phyloP scores from a whole-genome alignment of 768 basidiomycete genomes.

The Lyophyllum atratum region DNA sequence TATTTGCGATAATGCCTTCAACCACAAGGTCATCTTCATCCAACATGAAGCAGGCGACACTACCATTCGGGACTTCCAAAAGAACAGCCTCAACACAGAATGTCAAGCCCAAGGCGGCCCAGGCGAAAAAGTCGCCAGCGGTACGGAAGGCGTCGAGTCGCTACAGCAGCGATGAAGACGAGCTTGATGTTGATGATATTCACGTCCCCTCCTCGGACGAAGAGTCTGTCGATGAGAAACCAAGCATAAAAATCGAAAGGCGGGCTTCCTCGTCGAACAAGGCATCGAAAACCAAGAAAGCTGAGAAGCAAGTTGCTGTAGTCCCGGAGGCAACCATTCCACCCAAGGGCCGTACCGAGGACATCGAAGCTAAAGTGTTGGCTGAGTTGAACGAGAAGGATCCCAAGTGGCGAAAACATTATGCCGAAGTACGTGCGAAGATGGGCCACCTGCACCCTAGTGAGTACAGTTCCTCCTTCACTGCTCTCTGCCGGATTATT shows the following conservation, averaged over 20 bases:
- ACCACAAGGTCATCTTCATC: constrained; percentile 1
- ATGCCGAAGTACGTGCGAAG: constrained; percentile 45
- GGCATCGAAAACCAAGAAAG: not conserved
- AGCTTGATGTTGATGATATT: constrained; percentile 24
- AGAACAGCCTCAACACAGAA: constrained; percentile 35
- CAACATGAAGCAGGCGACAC: constrained; percentile 43
- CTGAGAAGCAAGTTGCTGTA: not conserved
- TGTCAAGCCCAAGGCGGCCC: constrained; percentile 22
- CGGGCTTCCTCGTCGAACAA: not conserved
- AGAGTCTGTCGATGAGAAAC: constrained; percentile 14
- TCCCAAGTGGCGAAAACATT: constrained; percentile 52
- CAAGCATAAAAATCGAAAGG: not conserved
- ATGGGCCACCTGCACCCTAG: constrained; percentile 62
- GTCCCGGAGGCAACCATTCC: not conserved
- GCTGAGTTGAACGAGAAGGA: constrained; percentile 51
- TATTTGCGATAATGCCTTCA: not conserved
- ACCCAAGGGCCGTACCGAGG: constrained; percentile 10
- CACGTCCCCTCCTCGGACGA: constrained; percentile 24
- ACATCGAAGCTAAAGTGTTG: constrained; percentile 10
- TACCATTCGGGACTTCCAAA: constrained; percentile 49
- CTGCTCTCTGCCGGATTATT: not conserved
- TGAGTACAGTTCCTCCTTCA: constrained; percentile 40
- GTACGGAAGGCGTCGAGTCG: constrained; percentile 8
- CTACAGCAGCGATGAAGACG: constrained; percentile 22
- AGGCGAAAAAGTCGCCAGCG: constrained; percentile 12